Percentiles rank a stretch among this genome's conserved stretches.
phyloP scores from a whole-genome alignment of 2,329 filamentous ascomycete species.

The Talaromyces sp. region DNA sequence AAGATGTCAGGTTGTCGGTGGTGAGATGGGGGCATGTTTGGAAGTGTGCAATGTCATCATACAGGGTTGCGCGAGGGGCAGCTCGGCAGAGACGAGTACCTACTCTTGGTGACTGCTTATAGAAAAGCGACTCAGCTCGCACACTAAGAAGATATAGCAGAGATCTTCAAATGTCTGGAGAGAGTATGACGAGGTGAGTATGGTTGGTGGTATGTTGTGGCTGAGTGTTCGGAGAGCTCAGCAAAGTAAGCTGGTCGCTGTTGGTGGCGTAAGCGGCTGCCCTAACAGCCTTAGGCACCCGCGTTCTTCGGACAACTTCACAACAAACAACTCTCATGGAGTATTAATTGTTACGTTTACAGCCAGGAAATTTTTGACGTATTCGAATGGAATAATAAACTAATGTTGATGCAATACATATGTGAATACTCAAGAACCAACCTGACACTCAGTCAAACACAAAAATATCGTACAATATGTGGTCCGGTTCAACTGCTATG shows the following conservation, averaged over 20 bases:
- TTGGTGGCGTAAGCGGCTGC: conserved; percentile 8
- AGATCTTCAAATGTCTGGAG: not conserved
- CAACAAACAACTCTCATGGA: not conserved
- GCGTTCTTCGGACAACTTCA: conserved; percentile 1
- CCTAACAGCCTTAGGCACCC: conserved; percentile 6
- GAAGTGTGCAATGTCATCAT: not conserved
- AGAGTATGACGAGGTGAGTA: not conserved
- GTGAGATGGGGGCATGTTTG: not conserved
- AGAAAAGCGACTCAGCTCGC: not conserved
- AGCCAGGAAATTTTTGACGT: not conserved
- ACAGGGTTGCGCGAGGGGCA: not conserved
- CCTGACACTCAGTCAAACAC: not conserved
- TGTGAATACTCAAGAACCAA: not conserved
- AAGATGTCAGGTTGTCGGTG: not conserved
- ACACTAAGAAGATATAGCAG: not conserved
- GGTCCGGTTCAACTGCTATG: not conserved
- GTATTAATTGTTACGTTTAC: not conserved
- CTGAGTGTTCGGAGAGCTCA: conserved; percentile 2
- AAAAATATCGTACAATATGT: not conserved
- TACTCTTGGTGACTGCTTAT: not conserved
- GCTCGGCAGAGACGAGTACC: not conserved
- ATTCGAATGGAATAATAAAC: too few species aligned
- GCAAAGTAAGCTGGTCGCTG: not conserved
- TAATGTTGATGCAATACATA: not conserved
- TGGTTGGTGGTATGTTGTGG: not conserved